Evolutionary conservation across 2,329 filamentous ascomycete species (phyloP).

Genomic region (Aureobasidium melanogenum): DNA sequence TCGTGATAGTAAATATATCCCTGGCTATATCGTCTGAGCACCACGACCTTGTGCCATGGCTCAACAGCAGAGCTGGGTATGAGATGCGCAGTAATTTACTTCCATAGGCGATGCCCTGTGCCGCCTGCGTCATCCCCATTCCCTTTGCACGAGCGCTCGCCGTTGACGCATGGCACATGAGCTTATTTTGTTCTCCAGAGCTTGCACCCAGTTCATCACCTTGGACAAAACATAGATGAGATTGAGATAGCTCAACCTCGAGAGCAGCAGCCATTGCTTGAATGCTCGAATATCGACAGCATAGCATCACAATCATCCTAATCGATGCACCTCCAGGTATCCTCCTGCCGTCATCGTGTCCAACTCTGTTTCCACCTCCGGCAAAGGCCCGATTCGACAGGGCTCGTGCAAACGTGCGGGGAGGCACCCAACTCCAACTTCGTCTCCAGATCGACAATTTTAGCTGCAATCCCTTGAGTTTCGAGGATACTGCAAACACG

Average conservation of each 20-base stretch:
- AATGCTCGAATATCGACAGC: not conserved
- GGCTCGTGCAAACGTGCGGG: not conserved
- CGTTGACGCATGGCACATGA: not conserved
- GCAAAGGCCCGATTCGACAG: not conserved
- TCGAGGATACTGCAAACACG: not conserved
- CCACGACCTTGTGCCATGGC: not conserved
- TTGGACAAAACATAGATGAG: not conserved
- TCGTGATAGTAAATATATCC: too few species aligned
- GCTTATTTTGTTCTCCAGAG: not conserved
- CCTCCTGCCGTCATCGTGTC: not conserved
- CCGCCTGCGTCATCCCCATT: not conserved
- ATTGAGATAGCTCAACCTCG: not conserved
- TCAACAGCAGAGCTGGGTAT: not conserved
- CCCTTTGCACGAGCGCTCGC: not conserved
- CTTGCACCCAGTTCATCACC: not conserved
- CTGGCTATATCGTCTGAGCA: not conserved
- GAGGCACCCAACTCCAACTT: not conserved
- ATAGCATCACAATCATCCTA: not conserved
- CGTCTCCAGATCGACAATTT: conserved; percentile 2
- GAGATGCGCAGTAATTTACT: not conserved
- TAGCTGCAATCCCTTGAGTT: not conserved
- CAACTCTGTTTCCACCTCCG: not conserved
- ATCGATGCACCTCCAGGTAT: not conserved
- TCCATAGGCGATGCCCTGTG: not conserved
- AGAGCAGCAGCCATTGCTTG: too few species aligned